These are phyloP conservation scores for Raphanus raphanistrum DNA, from an alignment of 345 rosid genomes.

Conservation along the genomic window DNA sequence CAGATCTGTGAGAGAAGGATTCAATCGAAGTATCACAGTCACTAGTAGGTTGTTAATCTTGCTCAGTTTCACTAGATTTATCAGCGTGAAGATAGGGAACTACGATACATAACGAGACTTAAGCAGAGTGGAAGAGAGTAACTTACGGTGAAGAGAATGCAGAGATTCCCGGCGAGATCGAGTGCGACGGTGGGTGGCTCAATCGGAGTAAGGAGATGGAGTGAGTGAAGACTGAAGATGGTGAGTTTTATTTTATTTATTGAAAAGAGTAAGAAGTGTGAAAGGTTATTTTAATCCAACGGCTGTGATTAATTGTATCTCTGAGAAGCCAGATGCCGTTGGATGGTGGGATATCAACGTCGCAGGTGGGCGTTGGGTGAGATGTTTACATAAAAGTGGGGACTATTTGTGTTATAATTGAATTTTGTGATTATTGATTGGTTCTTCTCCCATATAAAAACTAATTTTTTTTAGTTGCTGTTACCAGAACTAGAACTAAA, in stretches of 20 bases:
- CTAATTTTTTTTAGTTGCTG: background rate
- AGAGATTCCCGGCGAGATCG: constrained; percentile 4
- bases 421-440: background rate
- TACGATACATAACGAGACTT: background rate
- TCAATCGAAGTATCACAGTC: constrained; percentile 9
- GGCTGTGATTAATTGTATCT: constrained; percentile 16
- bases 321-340: constrained; percentile 20
- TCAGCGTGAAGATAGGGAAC: background rate
- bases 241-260: constrained; percentile 12
- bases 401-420: constrained; percentile 10
- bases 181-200: constrained; percentile 9
- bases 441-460: background rate
- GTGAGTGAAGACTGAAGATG: constrained; percentile 23
- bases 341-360: constrained; percentile 31
- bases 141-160: constrained; percentile 7
- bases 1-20: constrained; percentile 8
- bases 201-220: constrained; percentile 16
- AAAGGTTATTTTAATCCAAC: constrained; percentile 24
- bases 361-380: constrained; percentile 26
- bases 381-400: background rate
- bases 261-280: constrained; percentile 18
- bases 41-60: background rate
- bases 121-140: background rate
- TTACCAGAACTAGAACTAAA: too few species aligned
- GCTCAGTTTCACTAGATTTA: background rate